These are phyloP conservation scores for Phialocephala subalpina DNA, from an alignment of 2,329 filamentous ascomycete species.

Conservation along the genomic window DNA sequence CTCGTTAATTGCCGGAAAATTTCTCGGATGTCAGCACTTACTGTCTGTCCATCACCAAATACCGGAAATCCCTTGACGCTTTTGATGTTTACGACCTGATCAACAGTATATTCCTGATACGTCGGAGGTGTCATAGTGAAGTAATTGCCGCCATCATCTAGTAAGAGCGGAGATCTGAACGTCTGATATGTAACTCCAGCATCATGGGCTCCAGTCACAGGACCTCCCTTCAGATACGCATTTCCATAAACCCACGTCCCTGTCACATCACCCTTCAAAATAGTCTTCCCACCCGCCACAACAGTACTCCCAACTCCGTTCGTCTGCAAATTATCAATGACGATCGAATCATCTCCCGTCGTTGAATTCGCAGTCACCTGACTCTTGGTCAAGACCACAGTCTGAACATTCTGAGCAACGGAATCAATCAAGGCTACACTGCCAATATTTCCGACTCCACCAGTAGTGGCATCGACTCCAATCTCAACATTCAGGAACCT, in stretches of 20 bases:
- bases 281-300: neutral
- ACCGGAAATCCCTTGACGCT: constrained; percentile 46
- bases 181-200: neutral
- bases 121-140: constrained; percentile 51
- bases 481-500: neutral
- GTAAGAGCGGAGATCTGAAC: neutral
- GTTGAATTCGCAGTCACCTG: neutral
- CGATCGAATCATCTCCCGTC: neutral
- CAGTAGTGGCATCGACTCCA: neutral
- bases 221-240: neutral
- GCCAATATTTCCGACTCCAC: neutral
- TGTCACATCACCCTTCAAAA: neutral
- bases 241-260: neutral
- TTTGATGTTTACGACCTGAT: constrained; percentile 56
- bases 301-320: neutral
- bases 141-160: constrained; percentile 45
- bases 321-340: neutral
- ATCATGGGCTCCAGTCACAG: neutral
- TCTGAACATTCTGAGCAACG: neutral
- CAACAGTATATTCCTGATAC: constrained; percentile 50
- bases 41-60: neutral
- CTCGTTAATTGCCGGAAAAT: neutral
- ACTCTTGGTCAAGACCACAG: neutral
- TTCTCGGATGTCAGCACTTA: neutral
- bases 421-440: neutral